Percentiles rank a stretch among this genome's conserved stretches.
Conservation (phyloP, 192 early-diverging fungal genomes). For the Thamnidium elegans region DNA sequence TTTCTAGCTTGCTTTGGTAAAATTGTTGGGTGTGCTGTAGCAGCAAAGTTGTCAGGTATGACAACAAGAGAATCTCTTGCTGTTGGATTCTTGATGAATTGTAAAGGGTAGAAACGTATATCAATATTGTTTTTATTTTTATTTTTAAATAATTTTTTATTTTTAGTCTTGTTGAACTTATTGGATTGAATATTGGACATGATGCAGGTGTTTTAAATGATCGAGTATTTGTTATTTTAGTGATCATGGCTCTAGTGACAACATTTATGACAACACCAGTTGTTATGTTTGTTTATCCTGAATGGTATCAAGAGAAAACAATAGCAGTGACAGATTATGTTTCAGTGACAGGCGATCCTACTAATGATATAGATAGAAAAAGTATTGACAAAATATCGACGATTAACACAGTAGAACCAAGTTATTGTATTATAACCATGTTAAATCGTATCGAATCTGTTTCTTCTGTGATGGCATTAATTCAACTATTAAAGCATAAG, state of each 20-base stretch:
- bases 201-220: constrained; percentile 83
- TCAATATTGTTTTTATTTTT: too few relatives aligned
- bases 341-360: constrained; percentile 13
- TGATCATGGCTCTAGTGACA: constrained; percentile 53
- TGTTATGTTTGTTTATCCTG: constrained; percentile 72
- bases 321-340: constrained; percentile 9
- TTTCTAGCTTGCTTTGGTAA: constrained; percentile 82
- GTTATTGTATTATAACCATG: constrained; percentile 48
- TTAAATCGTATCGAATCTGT: constrained; percentile 62
- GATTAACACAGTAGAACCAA: background rate
- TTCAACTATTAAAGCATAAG: constrained; percentile 51
- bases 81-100: constrained; percentile 92
- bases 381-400: too few relatives aligned
- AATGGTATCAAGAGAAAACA: constrained; percentile 50
- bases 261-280: constrained; percentile 87
- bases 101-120: constrained; percentile 62
- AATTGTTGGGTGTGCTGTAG: constrained; percentile 73
- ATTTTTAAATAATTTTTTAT: too few relatives aligned
- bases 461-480: constrained; percentile 71
- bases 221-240: constrained; percentile 53
- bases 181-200: constrained; percentile 91
- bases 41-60: constrained; percentile 68
- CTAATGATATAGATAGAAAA: background rate
- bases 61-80: constrained; percentile 83
- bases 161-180: constrained; percentile 83